Conservation (phyloP, 2,329 filamentous ascomycete species). For the Penicillium sp. region DNA sequence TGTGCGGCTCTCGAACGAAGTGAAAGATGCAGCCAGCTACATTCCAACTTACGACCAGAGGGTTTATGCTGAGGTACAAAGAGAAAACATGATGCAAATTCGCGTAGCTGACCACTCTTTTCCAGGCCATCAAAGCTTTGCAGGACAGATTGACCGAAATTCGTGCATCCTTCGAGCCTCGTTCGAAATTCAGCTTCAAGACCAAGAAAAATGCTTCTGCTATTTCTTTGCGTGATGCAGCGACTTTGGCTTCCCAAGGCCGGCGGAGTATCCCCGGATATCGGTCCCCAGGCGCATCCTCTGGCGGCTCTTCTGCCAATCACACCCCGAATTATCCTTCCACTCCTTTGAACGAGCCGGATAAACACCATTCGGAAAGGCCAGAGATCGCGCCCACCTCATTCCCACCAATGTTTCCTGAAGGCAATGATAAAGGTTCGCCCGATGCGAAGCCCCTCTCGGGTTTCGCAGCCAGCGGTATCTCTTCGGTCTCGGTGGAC, state of each 20-base stretch:
- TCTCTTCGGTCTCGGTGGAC: constrained; percentile 62
- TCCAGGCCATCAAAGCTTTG: constrained; percentile 73
- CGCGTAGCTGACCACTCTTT: constrained; percentile 11
- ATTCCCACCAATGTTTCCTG: constrained; percentile 26
- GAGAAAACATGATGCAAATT: not conserved
- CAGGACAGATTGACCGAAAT: constrained; percentile 74
- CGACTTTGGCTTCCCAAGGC: constrained; percentile 53
- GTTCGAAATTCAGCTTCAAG: constrained; percentile 82
- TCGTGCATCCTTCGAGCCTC: constrained; percentile 67
- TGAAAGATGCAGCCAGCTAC: constrained; percentile 78
- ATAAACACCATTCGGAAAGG: constrained; percentile 34
- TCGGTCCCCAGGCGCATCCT: constrained; percentile 43
- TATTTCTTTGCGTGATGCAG: constrained; percentile 57
- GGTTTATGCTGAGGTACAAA: constrained; percentile 71
- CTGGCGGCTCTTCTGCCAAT: constrained; percentile 39
- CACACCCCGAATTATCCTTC: constrained; percentile 38
- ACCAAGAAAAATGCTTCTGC: constrained; percentile 55
- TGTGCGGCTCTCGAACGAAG: constrained; percentile 75
- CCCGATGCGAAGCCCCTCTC: constrained; percentile 29
- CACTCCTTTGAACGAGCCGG: constrained; percentile 38
- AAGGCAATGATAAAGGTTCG: constrained; percentile 21
- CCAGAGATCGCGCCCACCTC: constrained; percentile 39
- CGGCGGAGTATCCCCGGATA: constrained; percentile 46
- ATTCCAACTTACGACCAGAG: constrained; percentile 88
- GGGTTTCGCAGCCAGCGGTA: constrained; percentile 57